Base-by-base conservation (phyloP, 2,329 filamentous ascomycete genomes). In the Bisporella sp. region DNA sequence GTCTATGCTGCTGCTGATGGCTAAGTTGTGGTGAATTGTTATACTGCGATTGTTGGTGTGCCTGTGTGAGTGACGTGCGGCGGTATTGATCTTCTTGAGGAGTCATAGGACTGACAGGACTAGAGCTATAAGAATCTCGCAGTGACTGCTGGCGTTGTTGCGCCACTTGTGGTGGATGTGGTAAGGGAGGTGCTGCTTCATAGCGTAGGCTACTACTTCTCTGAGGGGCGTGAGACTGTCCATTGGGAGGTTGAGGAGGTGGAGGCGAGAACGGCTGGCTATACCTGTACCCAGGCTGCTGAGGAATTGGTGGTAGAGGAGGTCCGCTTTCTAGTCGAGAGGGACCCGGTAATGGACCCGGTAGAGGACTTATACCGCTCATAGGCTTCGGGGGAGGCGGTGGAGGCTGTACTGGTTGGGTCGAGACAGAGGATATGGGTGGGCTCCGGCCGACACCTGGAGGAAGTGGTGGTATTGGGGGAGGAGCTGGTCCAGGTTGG, bases 381-480 rank as follows among this genome's bases (percentile, higher is more conserved):
- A 9, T 51, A 28, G 63, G 63, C 31, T 65, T 66, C 12, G 64
- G 64, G 13, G 63, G 62, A 13, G 64, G 65, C 39, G 62, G 64
- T 7, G 67, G 67, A 43, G 66, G 65, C 33, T 50, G 57, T 47
- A 53, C 39, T 43, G 56, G 54, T 28, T 57, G 51, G n/a, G 46
- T 65, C 1, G 62, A 63, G 31, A 62, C 64, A 62, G 57, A 42
- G 67, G 65, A 45, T 56, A 61, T 5, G 57, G 57, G 44, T 59
- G 60, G 8, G 31, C 67, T 68, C 48, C 73, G 68, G 43, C 73
- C 70, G 54, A 85, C 71, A 60, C 85, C 83, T 30, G 81, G 80
- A 6, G 86, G 87, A 13, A 86, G 73, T 48, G 87, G 86, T 52
- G 87, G 87, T n/a, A 86, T 68, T 9, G 84, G 82, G 32, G 86